Conservation (phyloP, 441 rosid genomes). For the Euphorbia celastroides region DNA sequence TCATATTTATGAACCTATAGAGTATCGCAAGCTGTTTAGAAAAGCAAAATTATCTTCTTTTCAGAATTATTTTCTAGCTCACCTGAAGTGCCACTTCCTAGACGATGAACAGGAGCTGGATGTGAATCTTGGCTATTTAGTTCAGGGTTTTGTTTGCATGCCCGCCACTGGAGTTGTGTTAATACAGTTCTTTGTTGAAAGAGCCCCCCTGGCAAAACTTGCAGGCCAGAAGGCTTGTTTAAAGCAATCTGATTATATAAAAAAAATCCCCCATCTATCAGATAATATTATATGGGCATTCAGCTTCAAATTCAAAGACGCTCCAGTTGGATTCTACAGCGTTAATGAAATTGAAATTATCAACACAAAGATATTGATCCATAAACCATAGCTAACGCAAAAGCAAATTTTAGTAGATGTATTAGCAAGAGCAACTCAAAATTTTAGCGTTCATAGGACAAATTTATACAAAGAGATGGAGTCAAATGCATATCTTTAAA, state of each 20-base stretch:
- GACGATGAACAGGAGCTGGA: conserved; percentile 84
- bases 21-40: conserved; percentile 30
- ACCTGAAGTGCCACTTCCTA: conserved; percentile 93
- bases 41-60: background rate
- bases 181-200: conserved; percentile 87
- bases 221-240: conserved; percentile 89
- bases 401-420: background rate
- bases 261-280: conserved; percentile 13
- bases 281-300: background rate
- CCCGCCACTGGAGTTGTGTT: conserved; percentile 71
- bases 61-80: conserved; percentile 5
- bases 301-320: conserved; percentile 1
- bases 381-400: background rate
- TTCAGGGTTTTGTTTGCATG: conserved; percentile 29
- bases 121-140: conserved; percentile 33
- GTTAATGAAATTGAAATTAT: background rate
- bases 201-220: conserved; percentile 91
- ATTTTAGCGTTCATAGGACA: background rate
- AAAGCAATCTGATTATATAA: conserved; percentile 57
- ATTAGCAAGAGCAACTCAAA: background rate
- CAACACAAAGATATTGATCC: background rate
- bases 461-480: background rate
- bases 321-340: background rate
- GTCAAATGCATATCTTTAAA: background rate
- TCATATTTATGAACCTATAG: no score